phyloP scores from a whole-genome alignment of 345 rosid species.

The Eucalyptus leucophloia region DNA sequence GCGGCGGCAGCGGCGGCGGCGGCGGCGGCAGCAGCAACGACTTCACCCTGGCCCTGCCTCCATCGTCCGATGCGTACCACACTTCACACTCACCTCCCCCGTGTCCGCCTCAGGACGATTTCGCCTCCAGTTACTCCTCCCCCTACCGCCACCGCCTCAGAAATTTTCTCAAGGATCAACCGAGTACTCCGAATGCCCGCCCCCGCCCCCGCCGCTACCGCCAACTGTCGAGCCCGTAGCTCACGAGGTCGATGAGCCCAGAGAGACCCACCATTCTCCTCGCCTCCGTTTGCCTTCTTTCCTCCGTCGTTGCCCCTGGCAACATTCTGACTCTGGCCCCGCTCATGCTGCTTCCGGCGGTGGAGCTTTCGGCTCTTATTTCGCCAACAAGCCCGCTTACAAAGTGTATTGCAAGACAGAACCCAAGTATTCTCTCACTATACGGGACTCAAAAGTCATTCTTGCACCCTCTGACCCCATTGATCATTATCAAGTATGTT shows the following conservation, averaged over 20 bases:
- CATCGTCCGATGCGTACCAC: slow-evolving; percentile 6
- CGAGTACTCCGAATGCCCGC: not conserved
- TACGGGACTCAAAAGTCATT: slow-evolving; percentile 54
- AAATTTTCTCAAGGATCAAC: slow-evolving; percentile 27
- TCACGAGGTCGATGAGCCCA: not conserved
- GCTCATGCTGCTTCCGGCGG: not conserved
- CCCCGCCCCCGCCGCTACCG: not conserved
- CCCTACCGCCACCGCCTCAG: slow-evolving; percentile 7
- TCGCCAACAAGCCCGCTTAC: slow-evolving; percentile 30
- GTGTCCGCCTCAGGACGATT: not conserved
- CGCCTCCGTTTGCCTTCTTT: slow-evolving; percentile 22
- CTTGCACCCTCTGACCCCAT: slow-evolving; percentile 46
- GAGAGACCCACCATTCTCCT: slow-evolving; percentile 13
- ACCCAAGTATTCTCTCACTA: slow-evolving; percentile 36
- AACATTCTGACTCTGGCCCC: not conserved
- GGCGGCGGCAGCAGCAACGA: rapidly evolving
- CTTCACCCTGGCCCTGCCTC: not conserved
- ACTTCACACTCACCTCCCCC: slow-evolving; percentile 12
- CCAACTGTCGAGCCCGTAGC: slow-evolving; percentile 13
- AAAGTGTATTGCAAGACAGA: slow-evolving; percentile 59
- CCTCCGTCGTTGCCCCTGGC: slow-evolving; percentile 12
- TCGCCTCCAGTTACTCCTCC: not conserved
- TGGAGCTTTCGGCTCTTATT: slow-evolving; percentile 2
- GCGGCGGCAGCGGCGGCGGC: too few species aligned
- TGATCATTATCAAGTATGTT: slow-evolving; percentile 43